A percentile compares a stretch with the other conserved stretches of the same genome.
phyloP scores from a whole-genome alignment of 805 yeast genomes.

The Vanderwaltozyma polyspora region DNA sequence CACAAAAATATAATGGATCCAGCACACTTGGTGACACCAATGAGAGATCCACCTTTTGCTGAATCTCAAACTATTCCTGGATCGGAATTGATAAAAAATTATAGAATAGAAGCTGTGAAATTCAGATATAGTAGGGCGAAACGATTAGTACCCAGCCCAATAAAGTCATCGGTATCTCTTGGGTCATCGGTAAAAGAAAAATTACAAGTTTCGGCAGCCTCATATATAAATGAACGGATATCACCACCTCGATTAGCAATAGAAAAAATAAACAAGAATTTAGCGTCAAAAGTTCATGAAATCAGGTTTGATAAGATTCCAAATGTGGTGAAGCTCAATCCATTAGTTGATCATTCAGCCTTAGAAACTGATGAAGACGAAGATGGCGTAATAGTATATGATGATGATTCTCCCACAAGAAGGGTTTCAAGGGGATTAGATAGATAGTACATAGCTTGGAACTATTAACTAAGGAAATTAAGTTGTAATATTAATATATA shows the following conservation, averaged over 20 bases:
- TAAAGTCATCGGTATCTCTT: conserved; percentile 8
- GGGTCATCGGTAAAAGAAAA: conserved; percentile 3
- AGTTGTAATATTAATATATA: too few species aligned
- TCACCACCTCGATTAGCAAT: conserved; percentile 15
- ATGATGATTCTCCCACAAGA: not conserved
- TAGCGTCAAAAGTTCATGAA: conserved; percentile 10
- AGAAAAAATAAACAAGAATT: conserved; percentile 11
- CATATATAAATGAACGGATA: not conserved
- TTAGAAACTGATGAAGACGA: too few species aligned
- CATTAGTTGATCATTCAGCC: not conserved
- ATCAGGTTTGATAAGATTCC: conserved; percentile 13
- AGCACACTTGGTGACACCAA: conserved; percentile 12
- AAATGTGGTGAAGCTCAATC: conserved; percentile 12
- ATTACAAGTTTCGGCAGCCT: not conserved
- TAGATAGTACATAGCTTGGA: not conserved
- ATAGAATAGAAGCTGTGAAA: conserved; percentile 29
- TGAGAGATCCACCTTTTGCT: conserved; percentile 7
- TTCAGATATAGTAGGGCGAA: conserved; percentile 27
- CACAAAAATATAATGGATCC: not conserved
- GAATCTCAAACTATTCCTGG: conserved; percentile 26
- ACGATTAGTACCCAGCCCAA: conserved; percentile 31
- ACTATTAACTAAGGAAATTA: not conserved
- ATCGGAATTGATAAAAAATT: conserved; percentile 27
- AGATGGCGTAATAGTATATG: not conserved
- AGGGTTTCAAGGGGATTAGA: not conserved